Base-by-base conservation (phyloP, 306 rosid genomes). In the Myrica gale region DNA sequence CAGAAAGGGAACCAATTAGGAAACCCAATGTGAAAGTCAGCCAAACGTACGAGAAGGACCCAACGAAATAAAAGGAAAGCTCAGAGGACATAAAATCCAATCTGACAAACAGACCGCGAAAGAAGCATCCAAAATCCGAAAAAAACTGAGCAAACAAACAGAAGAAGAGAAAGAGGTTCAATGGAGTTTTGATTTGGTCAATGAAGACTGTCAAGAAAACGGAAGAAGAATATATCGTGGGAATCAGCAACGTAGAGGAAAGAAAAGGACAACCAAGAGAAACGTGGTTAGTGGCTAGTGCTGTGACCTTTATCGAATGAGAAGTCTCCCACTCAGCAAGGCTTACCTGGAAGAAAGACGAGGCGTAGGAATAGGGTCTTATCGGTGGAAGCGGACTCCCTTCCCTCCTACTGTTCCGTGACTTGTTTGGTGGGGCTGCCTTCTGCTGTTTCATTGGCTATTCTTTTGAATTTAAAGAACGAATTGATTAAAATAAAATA, bases 351-450 rank as follows among this genome's bases (percentile, higher is more conserved):
- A 48, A 20, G 80, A 47, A 47, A 10, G 21, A 75, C 21, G 83
- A 79, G 79, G 81, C 87, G 87, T 67, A 75, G 76, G 84, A 76
- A 76, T 72, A 46, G 84, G 87, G 81, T 17, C 72, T 32, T 53
- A 13, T 65, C 75, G 26, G 74, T 69, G 71, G 85, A 80, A 65
- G 65, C 82, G 78, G 85, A 23, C 80, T 13, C 41, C n/a, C 17
- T 67, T 39, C 20, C 51, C 68, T 68, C 66, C 26, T 78, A 48
- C 73, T 4, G 11, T 72, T 51, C 19, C 26, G 26, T 23, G 26
- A 23, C 26, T 51, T 67, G 7, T 66, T 44, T 37, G 4, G 51
- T 47, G 51, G 51, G 51, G 4, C 56, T 51, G 56, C 39, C 63
- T 17, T 55, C 26, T 6, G 23, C 37, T 57, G 3, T 17, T 15